Base-by-base conservation (phyloP, 2,329 filamentous ascomycete species). In the Sclerotinia subarctica region DNA sequence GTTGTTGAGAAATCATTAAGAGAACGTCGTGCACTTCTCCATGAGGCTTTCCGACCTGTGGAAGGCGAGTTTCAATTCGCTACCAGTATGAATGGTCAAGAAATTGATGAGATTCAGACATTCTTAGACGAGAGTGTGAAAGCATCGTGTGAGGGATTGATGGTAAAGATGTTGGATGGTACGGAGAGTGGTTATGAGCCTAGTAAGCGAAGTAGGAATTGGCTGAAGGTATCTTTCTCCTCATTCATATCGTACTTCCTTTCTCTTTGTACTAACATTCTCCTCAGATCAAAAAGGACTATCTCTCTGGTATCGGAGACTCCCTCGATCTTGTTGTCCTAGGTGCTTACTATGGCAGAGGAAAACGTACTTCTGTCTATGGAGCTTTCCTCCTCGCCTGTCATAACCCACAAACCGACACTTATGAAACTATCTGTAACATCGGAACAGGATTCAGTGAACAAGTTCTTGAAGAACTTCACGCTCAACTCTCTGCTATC, bases 161-260 rank as follows among this genome's bases (percentile, higher is more conserved):
- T 99, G 95, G 95, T 99, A 19, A 99, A 99, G 83, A 99, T 99
- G 95, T 81, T 99, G 69, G 94, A 98, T 78, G 95, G 94, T 0
- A 83, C 86, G 8, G 94, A 97, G 79, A 96, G 92, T 73, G 92
- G 92, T 74, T 99, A 99, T 77, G 94, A 98, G 80, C 95, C 95
- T 26, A 96, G 92, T 76, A 97, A 96, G 78, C 90, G 95, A 72
- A 96, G 92, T 80, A 91, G 95, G 69, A 99, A 99, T 77, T 99
- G 95, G 95, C 90, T 99, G 72, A 99, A 99, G 84, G 90, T 91
- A 83, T 75, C 77, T 71, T 62, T 58, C 17, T 38, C n/a, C 44
- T 47, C 52, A 64, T 46, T 24, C 57, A 17, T 17, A 53, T 17
- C 26, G 13, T 29, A 13, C 52, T 52, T 24, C 11, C 19, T 47